Conservation (phyloP, 345 rosid species). For the Garcia nutans region DNA sequence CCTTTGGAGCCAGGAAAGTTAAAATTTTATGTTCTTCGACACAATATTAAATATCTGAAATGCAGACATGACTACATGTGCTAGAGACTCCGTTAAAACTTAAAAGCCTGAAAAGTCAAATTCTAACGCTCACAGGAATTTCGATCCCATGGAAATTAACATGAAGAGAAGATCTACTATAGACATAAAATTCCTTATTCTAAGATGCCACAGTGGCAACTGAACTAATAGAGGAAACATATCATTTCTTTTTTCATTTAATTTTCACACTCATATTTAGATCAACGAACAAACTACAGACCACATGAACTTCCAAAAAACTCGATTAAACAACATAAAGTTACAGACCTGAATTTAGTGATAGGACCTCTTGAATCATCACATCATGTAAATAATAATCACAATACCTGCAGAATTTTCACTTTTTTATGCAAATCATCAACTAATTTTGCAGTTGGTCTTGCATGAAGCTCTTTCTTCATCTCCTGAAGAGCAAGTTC, state of each 20-base stretch:
- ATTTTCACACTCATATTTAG: not conserved
- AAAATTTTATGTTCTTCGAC: not conserved
- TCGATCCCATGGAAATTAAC: not conserved
- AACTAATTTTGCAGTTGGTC: conserved; percentile 88
- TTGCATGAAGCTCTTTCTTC: conserved; percentile 85
- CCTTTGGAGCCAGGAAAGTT: not conserved
- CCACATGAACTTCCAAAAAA: not conserved
- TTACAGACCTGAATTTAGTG: not conserved
- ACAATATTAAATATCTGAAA: not conserved
- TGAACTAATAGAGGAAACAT: not conserved
- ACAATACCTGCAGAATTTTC: conserved; percentile 87
- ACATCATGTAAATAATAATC: not conserved
- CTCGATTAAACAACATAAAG: not conserved
- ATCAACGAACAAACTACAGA: not conserved
- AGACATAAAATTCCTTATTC: not conserved
- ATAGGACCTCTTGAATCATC: not conserved
- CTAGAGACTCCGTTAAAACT: not conserved
- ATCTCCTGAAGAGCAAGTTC: conserved; percentile 78
- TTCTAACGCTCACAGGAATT: not conserved
- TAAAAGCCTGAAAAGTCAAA: not conserved
- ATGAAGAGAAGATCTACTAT: not conserved
- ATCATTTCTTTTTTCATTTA: not conserved
- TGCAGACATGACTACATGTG: not conserved
- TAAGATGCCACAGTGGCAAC: not conserved
- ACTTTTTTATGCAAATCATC: conserved; percentile 96